phyloP scores from a whole-genome alignment of 306 rosid species.

The Cicer bijugum region DNA sequence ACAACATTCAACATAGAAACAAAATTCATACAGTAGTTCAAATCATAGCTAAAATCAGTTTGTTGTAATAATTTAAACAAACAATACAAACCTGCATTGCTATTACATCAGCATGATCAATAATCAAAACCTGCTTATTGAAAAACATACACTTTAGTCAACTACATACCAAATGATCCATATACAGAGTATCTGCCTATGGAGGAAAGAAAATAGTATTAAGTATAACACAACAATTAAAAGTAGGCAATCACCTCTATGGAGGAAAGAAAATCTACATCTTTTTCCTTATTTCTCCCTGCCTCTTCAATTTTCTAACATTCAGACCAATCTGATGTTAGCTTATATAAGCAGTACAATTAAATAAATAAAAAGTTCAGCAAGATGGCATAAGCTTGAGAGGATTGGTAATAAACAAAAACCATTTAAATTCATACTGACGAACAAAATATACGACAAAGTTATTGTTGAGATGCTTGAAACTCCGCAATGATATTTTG shows the following conservation, averaged over 20 bases:
- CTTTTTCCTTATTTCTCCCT: conserved; percentile 71
- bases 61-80: conserved; percentile 37
- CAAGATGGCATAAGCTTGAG: conserved; percentile 2
- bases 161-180: conserved; percentile 20
- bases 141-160: conserved; percentile 37
- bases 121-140: conserved; percentile 71
- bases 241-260: conserved; percentile 68
- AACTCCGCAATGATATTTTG: too few relatives aligned
- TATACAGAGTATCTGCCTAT: conserved; percentile 14
- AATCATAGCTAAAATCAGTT: conserved; percentile 34
- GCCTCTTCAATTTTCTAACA: conserved; percentile 81
- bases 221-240: conserved; percentile 33
- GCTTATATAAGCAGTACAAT: conserved; percentile 29
- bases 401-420: conserved; percentile 28
- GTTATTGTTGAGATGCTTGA: not conserved
- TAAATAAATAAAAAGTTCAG: not conserved
- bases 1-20: conserved; percentile 41
- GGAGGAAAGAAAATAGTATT: conserved; percentile 22
- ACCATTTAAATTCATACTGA: conserved; percentile 22
- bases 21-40: conserved; percentile 22
- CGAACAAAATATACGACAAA: conserved; percentile 5
- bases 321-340: conserved; percentile 39
- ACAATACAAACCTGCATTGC: conserved; percentile 77
- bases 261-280: conserved; percentile 91
- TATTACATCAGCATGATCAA: conserved; percentile 94